These are phyloP conservation scores for Paecilomyces variotii DNA, from an alignment of 2,329 filamentous ascomycete genomes.

Conservation along the genomic window DNA sequence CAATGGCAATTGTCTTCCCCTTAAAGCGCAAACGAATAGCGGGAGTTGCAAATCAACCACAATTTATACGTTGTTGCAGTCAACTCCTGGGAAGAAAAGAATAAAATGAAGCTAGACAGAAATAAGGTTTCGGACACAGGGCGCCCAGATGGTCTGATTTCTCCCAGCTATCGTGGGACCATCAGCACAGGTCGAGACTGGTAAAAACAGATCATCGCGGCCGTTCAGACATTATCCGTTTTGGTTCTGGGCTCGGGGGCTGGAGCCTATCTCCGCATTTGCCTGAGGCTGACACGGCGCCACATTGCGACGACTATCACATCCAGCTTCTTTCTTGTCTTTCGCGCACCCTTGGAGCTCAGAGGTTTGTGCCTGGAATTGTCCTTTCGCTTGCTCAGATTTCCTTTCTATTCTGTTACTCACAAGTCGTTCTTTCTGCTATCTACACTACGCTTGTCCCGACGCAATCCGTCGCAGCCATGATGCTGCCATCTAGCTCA, in stretches of 20 bases:
- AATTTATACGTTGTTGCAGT: neutral
- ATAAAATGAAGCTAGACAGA: neutral
- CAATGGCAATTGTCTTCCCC: neutral
- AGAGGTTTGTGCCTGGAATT: neutral
- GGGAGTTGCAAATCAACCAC: neutral
- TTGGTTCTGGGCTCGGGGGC: neutral
- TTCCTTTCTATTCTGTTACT: neutral
- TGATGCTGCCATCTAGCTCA: conserved; percentile 26
- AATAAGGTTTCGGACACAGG: neutral
- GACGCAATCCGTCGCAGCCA: conserved; percentile 21
- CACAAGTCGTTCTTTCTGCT: conserved; percentile 12
- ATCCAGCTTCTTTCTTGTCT: neutral
- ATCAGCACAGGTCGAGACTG: neutral
- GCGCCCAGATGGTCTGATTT: neutral
- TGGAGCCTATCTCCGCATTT: neutral
- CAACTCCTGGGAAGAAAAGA: neutral
- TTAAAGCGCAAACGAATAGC: neutral
- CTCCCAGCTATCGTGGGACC: neutral
- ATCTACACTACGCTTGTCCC: conserved; percentile 43
- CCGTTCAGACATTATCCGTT: neutral
- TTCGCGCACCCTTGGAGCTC: neutral
- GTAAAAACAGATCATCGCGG: neutral
- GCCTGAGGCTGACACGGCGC: neutral
- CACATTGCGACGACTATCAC: neutral
- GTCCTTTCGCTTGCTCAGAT: conserved; percentile 1